These are phyloP conservation scores for Golubevia sp. DNA, from an alignment of 1,284 basidiomycete genomes.

Conservation along the genomic window DNA sequence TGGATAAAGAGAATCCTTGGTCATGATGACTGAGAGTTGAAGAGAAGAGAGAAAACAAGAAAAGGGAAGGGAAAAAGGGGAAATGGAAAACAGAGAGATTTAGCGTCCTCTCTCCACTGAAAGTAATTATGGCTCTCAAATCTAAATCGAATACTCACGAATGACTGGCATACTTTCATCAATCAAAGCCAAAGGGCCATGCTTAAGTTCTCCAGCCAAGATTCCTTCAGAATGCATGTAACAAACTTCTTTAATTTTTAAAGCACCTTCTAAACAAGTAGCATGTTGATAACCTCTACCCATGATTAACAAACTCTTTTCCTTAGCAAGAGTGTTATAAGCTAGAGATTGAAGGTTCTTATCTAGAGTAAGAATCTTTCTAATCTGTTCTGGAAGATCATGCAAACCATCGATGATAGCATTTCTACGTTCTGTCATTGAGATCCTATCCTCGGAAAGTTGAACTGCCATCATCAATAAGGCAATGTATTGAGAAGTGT, in stretches of 20 bases:
- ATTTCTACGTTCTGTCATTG: constrained; percentile 84
- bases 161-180: constrained; percentile 87
- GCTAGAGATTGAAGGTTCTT: constrained; percentile 80
- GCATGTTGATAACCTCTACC: constrained; percentile 97
- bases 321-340: constrained; percentile 75
- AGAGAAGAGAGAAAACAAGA: constrained; percentile 7
- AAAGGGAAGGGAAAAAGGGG: no score
- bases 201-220: constrained; percentile 96
- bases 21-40: constrained; percentile 94
- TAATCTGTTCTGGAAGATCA: constrained; percentile 86
- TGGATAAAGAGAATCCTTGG: constrained; percentile 95
- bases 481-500: constrained; percentile 99
- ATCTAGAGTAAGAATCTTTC: constrained; percentile 82
- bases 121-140: no score
- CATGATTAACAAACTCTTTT: constrained; percentile 92
- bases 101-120: no score
- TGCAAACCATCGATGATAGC: constrained; percentile 94
- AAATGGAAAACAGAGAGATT: no score
- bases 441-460: constrained; percentile 93
- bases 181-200: constrained; percentile 94
- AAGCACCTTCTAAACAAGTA: constrained; percentile 94
- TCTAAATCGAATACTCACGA: constrained; percentile 63
- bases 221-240: constrained; percentile 68
- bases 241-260: constrained; percentile 98
- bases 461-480: constrained; percentile 98